These are phyloP conservation scores for Hsuehochloa calcarea DNA, from an alignment of 176 grass and related monocot genomes.

Conservation along the genomic window DNA sequence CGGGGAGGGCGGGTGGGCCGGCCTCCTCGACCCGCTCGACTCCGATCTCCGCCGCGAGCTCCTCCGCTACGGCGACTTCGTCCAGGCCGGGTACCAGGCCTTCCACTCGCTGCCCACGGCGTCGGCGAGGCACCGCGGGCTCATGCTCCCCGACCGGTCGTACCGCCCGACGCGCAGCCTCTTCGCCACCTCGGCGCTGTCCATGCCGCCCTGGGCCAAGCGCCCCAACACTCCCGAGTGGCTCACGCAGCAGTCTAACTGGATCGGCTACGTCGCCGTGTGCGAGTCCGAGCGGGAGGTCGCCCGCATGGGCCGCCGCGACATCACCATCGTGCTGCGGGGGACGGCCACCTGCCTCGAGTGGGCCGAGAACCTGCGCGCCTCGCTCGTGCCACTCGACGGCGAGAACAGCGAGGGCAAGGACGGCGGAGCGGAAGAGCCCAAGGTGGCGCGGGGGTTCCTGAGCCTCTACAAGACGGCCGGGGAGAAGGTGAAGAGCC, in stretches of 20 bases:
- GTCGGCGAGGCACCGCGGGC: constrained; percentile 40
- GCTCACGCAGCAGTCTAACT: constrained; percentile 86
- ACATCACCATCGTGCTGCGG: constrained; percentile 81
- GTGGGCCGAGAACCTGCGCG: constrained; percentile 83
- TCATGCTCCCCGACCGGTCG: constrained; percentile 77
- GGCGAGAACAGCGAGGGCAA: constrained; percentile 14
- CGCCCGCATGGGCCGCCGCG: constrained; percentile 77
- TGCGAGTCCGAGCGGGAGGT: constrained; percentile 86
- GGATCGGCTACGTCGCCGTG: constrained; percentile 89
- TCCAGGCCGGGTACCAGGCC: constrained; percentile 73
- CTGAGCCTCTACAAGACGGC: constrained; percentile 77
- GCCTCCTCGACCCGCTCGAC: constrained; percentile 79
- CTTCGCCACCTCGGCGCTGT: constrained; percentile 74
- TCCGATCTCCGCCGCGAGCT: constrained; percentile 90
- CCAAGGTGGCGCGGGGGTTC: constrained; percentile 75
- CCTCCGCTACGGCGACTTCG: constrained; percentile 81
- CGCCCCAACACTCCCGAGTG: constrained; percentile 62
- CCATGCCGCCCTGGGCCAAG: constrained; percentile 66
- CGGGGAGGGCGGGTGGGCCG: constrained; percentile 56
- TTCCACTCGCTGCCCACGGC: constrained; percentile 78
- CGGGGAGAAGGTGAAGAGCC: constrained; percentile 60
- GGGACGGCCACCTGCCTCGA: constrained; percentile 90
- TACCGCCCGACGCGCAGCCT: constrained; percentile 80
- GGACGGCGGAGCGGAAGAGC: background rate
- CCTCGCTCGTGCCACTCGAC: constrained; percentile 59